Conservation (phyloP, 805 yeast species). For the Candida taoyuanica region DNA sequence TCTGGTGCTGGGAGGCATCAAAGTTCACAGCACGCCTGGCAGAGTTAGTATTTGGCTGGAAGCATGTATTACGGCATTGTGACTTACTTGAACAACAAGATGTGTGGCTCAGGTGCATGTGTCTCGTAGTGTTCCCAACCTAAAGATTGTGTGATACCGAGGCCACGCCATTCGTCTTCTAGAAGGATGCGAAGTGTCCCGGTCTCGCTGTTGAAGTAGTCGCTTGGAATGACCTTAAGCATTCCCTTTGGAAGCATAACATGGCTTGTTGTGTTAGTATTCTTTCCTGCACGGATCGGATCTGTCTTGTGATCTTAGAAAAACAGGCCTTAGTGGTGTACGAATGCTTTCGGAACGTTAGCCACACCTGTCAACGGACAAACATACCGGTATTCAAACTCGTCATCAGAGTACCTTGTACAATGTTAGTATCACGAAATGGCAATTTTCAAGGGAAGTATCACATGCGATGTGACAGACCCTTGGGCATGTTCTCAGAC, state of each 20-base stretch:
- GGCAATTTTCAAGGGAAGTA: no score
- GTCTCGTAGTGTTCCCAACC: conserved; percentile 99
- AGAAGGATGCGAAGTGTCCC: conserved; percentile 86
- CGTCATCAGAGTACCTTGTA: conserved; percentile 78
- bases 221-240: conserved; percentile 90
- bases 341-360: no score
- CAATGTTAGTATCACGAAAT: conserved; percentile 7
- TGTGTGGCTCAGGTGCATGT: conserved; percentile 98
- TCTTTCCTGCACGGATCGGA: no score
- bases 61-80: not conserved
- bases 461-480: no score
- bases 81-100: conserved; percentile 65
- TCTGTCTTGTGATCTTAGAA: no score
- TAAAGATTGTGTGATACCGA: conserved; percentile 93
- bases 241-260: conserved; percentile 95
- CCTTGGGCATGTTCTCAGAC: conserved; percentile 17
- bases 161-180: conserved; percentile 98
- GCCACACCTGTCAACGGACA: not conserved
- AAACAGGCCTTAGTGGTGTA: no score
- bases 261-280: conserved; percentile 47
- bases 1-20: conserved; percentile 32
- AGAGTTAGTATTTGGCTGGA: conserved; percentile 1
- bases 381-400: conserved; percentile 66
- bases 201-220: conserved; percentile 88
- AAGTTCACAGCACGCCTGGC: conserved; percentile 53